Percentiles rank a stretch among this genome's conserved stretches.
These are phyloP conservation scores for Elsinoe arachidis DNA, from an alignment of 2,329 filamentous ascomycete species.

Conservation along the genomic window DNA sequence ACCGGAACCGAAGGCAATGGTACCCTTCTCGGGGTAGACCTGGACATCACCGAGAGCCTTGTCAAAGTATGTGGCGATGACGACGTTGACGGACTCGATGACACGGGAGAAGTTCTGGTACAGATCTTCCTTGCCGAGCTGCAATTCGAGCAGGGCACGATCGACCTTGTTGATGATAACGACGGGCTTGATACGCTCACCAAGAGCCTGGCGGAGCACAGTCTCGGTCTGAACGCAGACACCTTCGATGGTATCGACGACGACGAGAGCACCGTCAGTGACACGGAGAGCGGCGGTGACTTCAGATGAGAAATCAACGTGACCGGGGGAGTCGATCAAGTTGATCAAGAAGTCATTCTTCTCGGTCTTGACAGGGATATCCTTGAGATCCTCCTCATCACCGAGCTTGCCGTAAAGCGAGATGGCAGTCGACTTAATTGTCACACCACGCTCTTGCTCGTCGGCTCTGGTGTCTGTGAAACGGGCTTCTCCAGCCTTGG, in stretches of 20 bases:
- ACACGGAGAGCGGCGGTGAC: constrained; percentile 99
- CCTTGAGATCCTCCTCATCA: constrained; percentile 82
- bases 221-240: constrained; percentile 99
- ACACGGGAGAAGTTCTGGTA: constrained; percentile 99
- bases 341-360: constrained; percentile 99
- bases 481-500: constrained; percentile 91
- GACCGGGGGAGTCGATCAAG: constrained; percentile 98
- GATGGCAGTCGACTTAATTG: constrained; percentile 99
- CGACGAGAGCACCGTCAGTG: constrained; percentile 97
- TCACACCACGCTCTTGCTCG: constrained; percentile 99
- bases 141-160: constrained; percentile 96
- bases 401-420: constrained; percentile 85
- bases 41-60: constrained; percentile 94
- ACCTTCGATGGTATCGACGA: constrained; percentile 99
- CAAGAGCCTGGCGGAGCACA: constrained; percentile 94
- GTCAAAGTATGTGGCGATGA: constrained; percentile 98
- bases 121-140: constrained; percentile 96
- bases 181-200: constrained; percentile 99
- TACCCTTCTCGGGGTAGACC: constrained; percentile 96
- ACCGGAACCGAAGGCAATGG: constrained; percentile 97
- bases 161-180: constrained; percentile 99
- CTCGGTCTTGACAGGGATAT: constrained; percentile 80
- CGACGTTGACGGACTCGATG: constrained; percentile 99
- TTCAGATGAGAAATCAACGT: constrained; percentile 99
- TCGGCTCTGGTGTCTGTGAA: constrained; percentile 96